phyloP scores from a whole-genome alignment of 306 rosid species.

The Fragaria ananassa region DNA sequence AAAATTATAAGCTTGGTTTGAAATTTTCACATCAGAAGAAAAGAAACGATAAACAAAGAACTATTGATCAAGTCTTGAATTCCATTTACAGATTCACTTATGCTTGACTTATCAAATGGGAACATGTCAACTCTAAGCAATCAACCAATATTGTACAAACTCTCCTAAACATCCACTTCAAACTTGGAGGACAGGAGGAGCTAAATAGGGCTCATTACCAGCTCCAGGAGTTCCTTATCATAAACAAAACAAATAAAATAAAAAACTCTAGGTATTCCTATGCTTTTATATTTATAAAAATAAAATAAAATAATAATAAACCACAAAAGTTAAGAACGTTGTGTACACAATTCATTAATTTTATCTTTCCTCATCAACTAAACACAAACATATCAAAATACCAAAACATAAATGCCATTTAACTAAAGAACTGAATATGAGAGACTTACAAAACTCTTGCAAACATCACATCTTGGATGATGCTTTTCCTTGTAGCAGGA shows the following conservation, averaged over 20 bases:
- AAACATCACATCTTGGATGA: constrained; percentile 96
- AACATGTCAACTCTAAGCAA: neutral
- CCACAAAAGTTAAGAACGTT: neutral
- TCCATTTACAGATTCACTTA: neutral
- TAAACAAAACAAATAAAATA: neutral
- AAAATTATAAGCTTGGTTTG: neutral
- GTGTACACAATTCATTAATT: neutral
- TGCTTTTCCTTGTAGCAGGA: constrained; percentile 84
- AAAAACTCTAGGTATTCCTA: neutral
- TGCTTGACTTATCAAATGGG: neutral
- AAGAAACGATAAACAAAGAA: neutral
- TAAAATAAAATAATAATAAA: neutral
- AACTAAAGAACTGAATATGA: constrained; percentile 9
- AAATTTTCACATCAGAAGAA: neutral
- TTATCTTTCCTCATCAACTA: neutral
- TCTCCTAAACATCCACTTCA: neutral
- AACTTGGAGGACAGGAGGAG: neutral
- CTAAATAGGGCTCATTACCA: neutral
- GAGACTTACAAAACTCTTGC: constrained; percentile 73
- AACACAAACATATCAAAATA: neutral
- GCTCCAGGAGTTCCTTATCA: neutral
- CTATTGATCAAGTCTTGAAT: too few species aligned
- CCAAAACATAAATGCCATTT: neutral
- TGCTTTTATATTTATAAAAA: neutral
- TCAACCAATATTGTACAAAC: neutral